Evolutionary conservation across 345 rosid genomes (phyloP).

Genomic region (Passiflora organensis): DNA sequence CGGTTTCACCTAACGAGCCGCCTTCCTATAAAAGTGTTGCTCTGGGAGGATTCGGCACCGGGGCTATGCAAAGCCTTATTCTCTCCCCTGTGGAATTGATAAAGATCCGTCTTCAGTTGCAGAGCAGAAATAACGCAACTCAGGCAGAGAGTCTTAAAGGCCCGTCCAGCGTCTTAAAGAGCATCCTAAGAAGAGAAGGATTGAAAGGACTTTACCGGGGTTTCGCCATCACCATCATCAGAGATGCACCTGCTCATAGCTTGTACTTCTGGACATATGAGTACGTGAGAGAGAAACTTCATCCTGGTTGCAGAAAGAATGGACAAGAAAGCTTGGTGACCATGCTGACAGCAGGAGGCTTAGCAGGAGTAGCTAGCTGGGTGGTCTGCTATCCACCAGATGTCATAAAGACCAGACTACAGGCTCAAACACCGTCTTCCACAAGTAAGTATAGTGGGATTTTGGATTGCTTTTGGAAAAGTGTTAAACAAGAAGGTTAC

Average conservation of each 20-base stretch:
- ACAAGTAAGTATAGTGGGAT: slow-evolving; percentile 49
- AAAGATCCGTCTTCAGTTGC: slow-evolving; percentile 84
- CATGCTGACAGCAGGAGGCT: slow-evolving; percentile 78
- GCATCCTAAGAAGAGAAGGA: slow-evolving; percentile 56
- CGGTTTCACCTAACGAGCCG: slow-evolving; percentile 45
- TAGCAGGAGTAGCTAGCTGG: slow-evolving; percentile 96
- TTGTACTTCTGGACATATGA: slow-evolving; percentile 92
- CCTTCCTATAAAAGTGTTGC: slow-evolving; percentile 84
- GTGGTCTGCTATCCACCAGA: slow-evolving; percentile 79
- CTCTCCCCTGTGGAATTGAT: slow-evolving; percentile 74
- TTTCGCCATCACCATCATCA: slow-evolving; percentile 53
- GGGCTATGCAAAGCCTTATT: slow-evolving; percentile 73
- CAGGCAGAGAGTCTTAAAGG: slow-evolving; percentile 26
- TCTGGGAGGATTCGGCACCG: slow-evolving; percentile 75
- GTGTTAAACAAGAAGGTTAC: slow-evolving; percentile 61
- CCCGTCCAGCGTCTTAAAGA: slow-evolving; percentile 54
- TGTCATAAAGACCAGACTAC: slow-evolving; percentile 82
- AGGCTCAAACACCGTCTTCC: slow-evolving; percentile 44
- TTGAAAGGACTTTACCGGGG: slow-evolving; percentile 67
- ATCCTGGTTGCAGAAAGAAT: slow-evolving; percentile 84
- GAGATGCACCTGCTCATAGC: slow-evolving; percentile 88
- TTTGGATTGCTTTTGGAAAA: slow-evolving; percentile 56
- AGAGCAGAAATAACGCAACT: slow-evolving; percentile 17
- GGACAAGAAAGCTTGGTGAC: slow-evolving; percentile 63
- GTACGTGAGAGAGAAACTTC: slow-evolving; percentile 66